Evolutionary conservation across 2,329 filamentous ascomycete species (phyloP).

Genomic region (Penicillium sp.): DNA sequence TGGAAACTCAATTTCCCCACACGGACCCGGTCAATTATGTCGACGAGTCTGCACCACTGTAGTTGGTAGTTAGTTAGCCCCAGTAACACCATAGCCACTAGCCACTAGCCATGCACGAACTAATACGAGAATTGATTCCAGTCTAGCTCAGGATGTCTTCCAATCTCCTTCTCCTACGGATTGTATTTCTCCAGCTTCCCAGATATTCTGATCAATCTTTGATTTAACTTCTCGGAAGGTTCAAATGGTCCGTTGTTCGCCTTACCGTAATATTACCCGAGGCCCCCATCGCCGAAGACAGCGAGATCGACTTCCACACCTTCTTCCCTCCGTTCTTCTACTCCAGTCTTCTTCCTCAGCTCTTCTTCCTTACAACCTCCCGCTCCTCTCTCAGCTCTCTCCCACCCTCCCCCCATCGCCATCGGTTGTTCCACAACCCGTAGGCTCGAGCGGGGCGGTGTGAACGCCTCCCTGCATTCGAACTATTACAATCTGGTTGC

Average conservation of each 20-base stretch:
- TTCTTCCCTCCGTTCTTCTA: conserved; percentile 14
- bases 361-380: conserved; percentile 4
- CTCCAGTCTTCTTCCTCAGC: background rate
- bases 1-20: conserved; percentile 5
- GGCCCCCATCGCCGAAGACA: conserved; percentile 27
- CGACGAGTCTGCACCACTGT: background rate
- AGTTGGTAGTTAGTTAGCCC: background rate
- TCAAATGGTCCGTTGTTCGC: conserved; percentile 3
- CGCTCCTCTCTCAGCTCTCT: conserved; percentile 11
- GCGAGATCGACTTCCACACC: conserved; percentile 21
- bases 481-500: conserved; percentile 29
- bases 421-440: conserved; percentile 9
- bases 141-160: background rate
- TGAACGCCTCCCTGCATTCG: conserved; percentile 20
- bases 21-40: background rate
- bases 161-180: background rate
- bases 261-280: conserved; percentile 21
- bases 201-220: background rate
- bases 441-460: conserved; percentile 27
- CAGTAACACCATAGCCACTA: background rate
- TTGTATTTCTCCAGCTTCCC: background rate
- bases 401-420: background rate
- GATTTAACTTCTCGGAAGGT: background rate
- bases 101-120: background rate
- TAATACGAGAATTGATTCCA: too few species aligned